A percentile compares a stretch with the other conserved stretches of the same genome.
Conservation (phyloP, 2,329 filamentous ascomycete species). For the Emmonsiellopsis sp. region DNA sequence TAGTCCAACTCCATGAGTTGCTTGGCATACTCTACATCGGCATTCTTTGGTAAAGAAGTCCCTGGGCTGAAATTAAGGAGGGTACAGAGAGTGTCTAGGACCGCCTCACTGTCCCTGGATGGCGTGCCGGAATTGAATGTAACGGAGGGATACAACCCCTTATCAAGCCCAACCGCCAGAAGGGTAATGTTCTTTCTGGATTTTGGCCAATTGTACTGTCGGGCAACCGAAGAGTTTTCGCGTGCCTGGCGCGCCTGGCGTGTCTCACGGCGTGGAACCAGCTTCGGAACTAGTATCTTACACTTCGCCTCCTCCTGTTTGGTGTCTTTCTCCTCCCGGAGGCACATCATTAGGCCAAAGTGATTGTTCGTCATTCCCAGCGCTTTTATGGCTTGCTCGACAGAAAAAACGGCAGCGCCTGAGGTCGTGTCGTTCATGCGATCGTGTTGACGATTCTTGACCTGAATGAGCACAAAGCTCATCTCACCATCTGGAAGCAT, state of each 20-base stretch:
- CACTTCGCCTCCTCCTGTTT: no score
- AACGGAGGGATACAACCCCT: not conserved
- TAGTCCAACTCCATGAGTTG: not conserved
- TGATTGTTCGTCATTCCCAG: not conserved
- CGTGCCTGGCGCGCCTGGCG: not conserved
- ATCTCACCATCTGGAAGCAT: not conserved
- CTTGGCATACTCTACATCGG: not conserved
- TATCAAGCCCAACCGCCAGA: not conserved
- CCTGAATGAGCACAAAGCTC: not conserved
- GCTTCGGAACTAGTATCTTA: no score
- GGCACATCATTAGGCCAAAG: not conserved
- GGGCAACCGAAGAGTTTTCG: not conserved
- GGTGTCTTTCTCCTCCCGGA: not conserved
- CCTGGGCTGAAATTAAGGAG: not conserved
- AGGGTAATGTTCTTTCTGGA: not conserved
- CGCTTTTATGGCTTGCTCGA: not conserved
- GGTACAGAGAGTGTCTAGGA: not conserved
- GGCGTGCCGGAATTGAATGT: not conserved
- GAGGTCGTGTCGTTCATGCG: not conserved
- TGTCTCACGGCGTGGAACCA: no score
- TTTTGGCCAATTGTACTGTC: not conserved
- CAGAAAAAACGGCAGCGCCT: not conserved
- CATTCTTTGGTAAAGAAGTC: not conserved
- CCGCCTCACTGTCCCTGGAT: not conserved
- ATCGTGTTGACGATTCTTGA: not conserved